phyloP scores from a whole-genome alignment of 345 rosid genomes.

The Toxicodendron radicans region DNA sequence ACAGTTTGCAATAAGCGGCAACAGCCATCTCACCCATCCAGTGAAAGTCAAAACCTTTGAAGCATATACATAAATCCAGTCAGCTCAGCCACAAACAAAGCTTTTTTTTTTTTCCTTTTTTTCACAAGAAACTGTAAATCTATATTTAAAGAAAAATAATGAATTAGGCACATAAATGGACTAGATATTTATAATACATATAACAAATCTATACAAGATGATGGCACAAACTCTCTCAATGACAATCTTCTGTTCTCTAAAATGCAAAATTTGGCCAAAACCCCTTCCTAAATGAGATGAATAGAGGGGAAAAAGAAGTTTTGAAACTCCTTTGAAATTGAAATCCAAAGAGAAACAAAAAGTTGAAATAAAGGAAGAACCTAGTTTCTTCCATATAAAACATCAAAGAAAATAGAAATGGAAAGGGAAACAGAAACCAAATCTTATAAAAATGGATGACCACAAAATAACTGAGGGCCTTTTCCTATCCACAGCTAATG shows the following conservation, averaged over 20 bases:
- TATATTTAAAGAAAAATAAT: too few relatives aligned
- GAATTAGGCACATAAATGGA: too few relatives aligned
- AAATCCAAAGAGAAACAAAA: not conserved
- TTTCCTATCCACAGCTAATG: not conserved
- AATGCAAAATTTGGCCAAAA: too few relatives aligned
- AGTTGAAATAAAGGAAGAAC: not conserved
- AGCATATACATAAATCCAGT: conserved; percentile 1
- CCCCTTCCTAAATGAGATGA: too few relatives aligned
- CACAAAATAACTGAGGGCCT: not conserved
- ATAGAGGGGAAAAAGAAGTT: too few relatives aligned
- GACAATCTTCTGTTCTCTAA: too few relatives aligned
- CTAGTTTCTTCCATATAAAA: not conserved
- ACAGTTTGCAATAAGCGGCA: not conserved
- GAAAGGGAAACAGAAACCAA: not conserved
- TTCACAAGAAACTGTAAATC: too few relatives aligned
- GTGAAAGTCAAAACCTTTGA: not conserved
- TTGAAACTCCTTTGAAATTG: too few relatives aligned
- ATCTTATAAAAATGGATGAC: not conserved
- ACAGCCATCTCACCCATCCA: not conserved
- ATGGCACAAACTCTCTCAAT: not conserved
- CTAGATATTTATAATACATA: too few relatives aligned
- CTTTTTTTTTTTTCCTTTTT: not conserved
- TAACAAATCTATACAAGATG: too few relatives aligned
- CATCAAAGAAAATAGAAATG: not conserved
- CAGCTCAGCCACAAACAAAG: not conserved